Percentiles rank a stretch among this genome's conserved stretches.
phyloP scores from a whole-genome alignment of 257 asterid species.

The Nemophila menziesii region DNA sequence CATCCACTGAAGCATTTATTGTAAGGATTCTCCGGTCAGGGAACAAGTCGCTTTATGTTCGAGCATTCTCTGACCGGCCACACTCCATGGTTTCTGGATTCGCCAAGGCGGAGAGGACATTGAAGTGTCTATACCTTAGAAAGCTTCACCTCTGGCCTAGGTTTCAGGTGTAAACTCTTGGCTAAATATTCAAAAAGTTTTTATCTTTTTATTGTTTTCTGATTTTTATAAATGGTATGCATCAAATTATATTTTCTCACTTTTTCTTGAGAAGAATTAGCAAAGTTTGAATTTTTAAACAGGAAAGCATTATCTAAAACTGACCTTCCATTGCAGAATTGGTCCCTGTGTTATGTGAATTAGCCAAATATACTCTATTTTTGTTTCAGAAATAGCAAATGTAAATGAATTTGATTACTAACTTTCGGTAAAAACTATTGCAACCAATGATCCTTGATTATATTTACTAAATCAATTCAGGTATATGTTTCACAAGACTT shows the following conservation, averaged over 20 bases:
- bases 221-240: no score
- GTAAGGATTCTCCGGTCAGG: conserved; percentile 61
- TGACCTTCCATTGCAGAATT: no score
- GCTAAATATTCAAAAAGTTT: background rate
- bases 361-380: no score
- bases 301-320: no score
- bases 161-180: conserved; percentile 48
- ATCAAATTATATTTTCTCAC: no score
- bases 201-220: no score
- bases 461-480: conserved; percentile 23
- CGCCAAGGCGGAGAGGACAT: conserved; percentile 77
- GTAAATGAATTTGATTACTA: background rate
- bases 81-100: conserved; percentile 83
- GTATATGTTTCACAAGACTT: conserved; percentile 87
- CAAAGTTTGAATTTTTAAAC: no score
- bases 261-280: no score
- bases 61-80: conserved; percentile 88
- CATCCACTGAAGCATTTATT: conserved; percentile 89
- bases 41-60: conserved; percentile 50
- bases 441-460: background rate
- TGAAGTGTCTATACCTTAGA: conserved; percentile 71
- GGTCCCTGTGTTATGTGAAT: no score
- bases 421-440: background rate
- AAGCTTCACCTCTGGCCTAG: conserved; percentile 98
- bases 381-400: no score